phyloP scores from a whole-genome alignment of 1,139 yeast species.

The Casaregolazyma suthepensis region DNA sequence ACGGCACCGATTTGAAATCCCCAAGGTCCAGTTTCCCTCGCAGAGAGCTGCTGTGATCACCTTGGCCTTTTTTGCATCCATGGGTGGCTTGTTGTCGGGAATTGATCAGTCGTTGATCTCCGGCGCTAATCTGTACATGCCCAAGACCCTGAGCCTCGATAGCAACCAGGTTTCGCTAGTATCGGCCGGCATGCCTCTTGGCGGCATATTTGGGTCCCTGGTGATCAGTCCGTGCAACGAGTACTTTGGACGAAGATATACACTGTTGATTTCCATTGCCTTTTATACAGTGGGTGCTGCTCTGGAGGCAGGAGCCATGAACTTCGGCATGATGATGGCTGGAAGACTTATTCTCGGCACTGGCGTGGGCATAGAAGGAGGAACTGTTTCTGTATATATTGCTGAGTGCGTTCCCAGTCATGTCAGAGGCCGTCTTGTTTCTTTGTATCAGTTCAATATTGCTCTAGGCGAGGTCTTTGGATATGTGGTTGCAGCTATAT shows the following conservation, averaged over 20 bases:
- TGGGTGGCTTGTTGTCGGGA: slow-evolving; percentile 57
- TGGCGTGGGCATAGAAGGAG: slow-evolving; percentile 58
- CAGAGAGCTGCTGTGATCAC: slow-evolving; percentile 43
- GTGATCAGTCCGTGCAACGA: slow-evolving; percentile 32
- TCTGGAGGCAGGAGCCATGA: slow-evolving; percentile 45
- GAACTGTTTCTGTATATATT: slow-evolving; percentile 53
- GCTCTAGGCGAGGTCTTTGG: slow-evolving; percentile 58
- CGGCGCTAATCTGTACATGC: slow-evolving; percentile 52
- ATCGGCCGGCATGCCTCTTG: slow-evolving; percentile 54
- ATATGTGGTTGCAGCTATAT: slow-evolving; percentile 51
- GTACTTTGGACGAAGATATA: slow-evolving; percentile 45
- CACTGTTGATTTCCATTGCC: slow-evolving; percentile 48
- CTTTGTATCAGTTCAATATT: slow-evolving; percentile 52
- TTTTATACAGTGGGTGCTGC: slow-evolving; percentile 54
- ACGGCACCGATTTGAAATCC: slow-evolving; percentile 8
- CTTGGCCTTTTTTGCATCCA: slow-evolving; percentile 48
- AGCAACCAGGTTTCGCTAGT: slow-evolving; percentile 33
- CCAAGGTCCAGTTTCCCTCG: slow-evolving; percentile 33
- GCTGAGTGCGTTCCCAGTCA: slow-evolving; percentile 52
- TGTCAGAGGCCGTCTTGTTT: slow-evolving; percentile 50
- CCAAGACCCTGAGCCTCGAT: slow-evolving; percentile 44
- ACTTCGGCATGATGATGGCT: slow-evolving; percentile 44
- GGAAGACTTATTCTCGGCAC: slow-evolving; percentile 52
- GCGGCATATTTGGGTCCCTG: slow-evolving; percentile 38
- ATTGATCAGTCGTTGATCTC: slow-evolving; percentile 52